Percentiles rank a stretch among this genome's conserved stretches.
Conservation (phyloP, 495 filamentous ascomycete genomes). For the Daldinia vernicosa region DNA sequence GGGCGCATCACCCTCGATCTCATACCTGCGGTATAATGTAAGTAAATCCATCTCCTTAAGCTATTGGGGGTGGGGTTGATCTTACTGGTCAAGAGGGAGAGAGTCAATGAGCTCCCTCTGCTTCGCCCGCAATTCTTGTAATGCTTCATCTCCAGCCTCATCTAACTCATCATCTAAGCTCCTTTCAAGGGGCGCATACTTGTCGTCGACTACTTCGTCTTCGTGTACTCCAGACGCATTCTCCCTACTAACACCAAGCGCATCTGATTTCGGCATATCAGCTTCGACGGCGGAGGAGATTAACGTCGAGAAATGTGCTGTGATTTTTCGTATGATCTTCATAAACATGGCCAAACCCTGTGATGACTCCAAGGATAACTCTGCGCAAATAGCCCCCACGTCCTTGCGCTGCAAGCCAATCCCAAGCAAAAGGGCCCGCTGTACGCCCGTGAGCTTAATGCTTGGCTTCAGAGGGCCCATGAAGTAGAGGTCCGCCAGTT, state of each 20-base stretch:
- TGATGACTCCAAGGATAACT: conserved; percentile 74
- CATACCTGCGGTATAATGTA: conserved; percentile 69
- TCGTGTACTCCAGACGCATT: conserved; percentile 65
- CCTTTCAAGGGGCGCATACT: conserved; percentile 73
- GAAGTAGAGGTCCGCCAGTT: conserved; percentile 83
- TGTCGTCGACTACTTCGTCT: conserved; percentile 67
- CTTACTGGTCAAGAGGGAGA: conserved; percentile 85
- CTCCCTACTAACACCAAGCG: conserved; percentile 61
- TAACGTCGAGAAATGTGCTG: conserved; percentile 75
- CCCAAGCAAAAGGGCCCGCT: conserved; percentile 84
- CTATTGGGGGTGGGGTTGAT: conserved; percentile 11
- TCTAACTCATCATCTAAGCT: conserved; percentile 86
- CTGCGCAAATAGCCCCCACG: conserved; percentile 81
- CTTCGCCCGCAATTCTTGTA: conserved; percentile 72
- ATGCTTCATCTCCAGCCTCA: conserved; percentile 79
- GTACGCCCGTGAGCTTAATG: conserved; percentile 77
- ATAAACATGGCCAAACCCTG: conserved; percentile 97
- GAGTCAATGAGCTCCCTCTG: conserved; percentile 88
- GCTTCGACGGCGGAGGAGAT: conserved; percentile 77
- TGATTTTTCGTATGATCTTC: conserved; percentile 90
- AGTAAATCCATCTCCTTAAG: conserved; percentile 11
- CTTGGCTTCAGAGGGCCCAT: conserved; percentile 70
- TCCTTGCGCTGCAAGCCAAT: conserved; percentile 90
- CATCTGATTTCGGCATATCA: conserved; percentile 68
- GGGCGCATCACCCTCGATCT: conserved; percentile 74